Evolutionary conservation across 164 flowering plant genomes (phyloP), one percentile per base, ranked within the genome.

Genomic region (Sedum album): DNA sequence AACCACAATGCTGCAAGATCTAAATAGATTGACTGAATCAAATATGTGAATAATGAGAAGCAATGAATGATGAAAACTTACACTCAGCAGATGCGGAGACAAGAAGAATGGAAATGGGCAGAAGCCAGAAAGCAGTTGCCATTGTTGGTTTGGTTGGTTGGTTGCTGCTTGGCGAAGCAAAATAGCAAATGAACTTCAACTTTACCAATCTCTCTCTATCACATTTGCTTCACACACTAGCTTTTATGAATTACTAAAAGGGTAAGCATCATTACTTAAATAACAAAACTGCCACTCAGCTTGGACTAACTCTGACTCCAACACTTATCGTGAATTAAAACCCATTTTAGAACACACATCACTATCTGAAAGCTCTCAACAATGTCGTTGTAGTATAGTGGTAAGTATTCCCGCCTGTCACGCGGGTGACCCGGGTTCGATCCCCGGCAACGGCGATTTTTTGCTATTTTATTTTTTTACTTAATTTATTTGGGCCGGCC

Each of bases 351-450:
- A n/a, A n/a, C n/a, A n/a, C n/a, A n/a, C n/a, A n/a, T n/a, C n/a
- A n/a, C n/a, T n/a, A n/a, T n/a, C n/a, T n/a, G n/a, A n/a, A n/a
- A n/a, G n/a, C n/a, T n/a, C n/a, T n/a, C 66, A 31, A 31, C 66
- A 18, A 33, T 33, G 66, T 78, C 79, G 81, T 79, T 75, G 78
- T 79, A 75, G 76, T 79, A 79, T 77, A 79, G 78, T 79, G 80
- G 80, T 77, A 48, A 79, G 80, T 79, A 79, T 76, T 73, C 76
- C 74, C 75, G 76, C 78, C 78, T 79, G 80, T 73, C 75, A 75
- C 80, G 70, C 79, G 79, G 78, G 77, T 72, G 81, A 76, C 77
- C 81, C 77, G 76, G 74, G 81, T 78, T 78, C 75, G 81, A 76
- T 76, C 77, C 79, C 77, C 79, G 76, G 79, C 79, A 80, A 53